Conservation (phyloP, 345 rosid genomes). For the Turnera subulata region DNA sequence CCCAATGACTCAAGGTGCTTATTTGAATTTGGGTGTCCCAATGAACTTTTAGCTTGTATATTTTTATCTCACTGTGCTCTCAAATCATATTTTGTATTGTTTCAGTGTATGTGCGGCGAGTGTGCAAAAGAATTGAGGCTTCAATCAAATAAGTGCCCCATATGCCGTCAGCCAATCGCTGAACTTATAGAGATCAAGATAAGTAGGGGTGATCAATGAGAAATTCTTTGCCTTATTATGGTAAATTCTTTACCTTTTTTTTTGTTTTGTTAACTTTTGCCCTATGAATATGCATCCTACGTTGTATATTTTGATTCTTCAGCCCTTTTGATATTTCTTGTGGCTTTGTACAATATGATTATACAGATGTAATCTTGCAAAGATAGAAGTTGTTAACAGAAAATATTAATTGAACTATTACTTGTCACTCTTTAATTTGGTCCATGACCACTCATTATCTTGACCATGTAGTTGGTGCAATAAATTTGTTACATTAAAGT, state of each 20-base stretch:
- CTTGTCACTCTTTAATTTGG: neutral
- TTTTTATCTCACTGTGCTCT: constrained; percentile 3
- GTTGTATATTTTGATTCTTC: constrained; percentile 6
- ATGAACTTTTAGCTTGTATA: no score
- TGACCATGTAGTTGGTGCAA: constrained; percentile 11
- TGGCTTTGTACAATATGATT: constrained; percentile 11
- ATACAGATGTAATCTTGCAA: constrained; percentile 4
- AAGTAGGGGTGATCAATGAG: constrained; percentile 36
- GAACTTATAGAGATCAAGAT: constrained; percentile 81
- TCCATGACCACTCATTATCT: neutral
- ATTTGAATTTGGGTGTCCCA: no score
- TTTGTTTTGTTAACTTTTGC: neutral
- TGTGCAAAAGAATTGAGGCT: constrained; percentile 76
- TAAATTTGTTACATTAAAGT: neutral
- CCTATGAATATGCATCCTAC: neutral
- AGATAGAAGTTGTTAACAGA: neutral
- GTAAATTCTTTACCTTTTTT: constrained; percentile 16
- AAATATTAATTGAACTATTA: neutral
- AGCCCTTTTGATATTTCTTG: neutral
- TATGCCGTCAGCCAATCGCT: constrained; percentile 78
- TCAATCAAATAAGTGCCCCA: constrained; percentile 85
- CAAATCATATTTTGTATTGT: constrained; percentile 12
- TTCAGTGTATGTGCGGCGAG: constrained; percentile 77
- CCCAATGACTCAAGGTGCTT: no score
- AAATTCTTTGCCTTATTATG: constrained; percentile 26